Evolutionary conservation across 2,329 filamentous ascomycete genomes (phyloP).

Genomic region (Penicillium sp.): DNA sequence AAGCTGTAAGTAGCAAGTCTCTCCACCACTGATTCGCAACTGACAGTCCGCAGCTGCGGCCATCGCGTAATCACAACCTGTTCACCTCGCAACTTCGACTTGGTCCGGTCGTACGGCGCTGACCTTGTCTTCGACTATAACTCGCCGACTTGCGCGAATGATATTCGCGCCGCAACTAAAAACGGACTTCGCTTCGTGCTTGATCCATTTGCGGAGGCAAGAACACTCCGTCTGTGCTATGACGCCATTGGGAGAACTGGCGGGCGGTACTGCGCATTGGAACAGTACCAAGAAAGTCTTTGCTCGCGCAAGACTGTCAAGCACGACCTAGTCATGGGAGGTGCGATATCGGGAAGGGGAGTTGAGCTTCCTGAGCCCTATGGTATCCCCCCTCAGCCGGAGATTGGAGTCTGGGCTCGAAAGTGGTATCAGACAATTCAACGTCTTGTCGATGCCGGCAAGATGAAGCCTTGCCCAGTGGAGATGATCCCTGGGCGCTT

Average conservation of each 20-base stretch:
- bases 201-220: slow-evolving; percentile 23
- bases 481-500: slow-evolving; percentile 13
- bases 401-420: slow-evolving; percentile 22
- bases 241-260: slow-evolving; percentile 22
- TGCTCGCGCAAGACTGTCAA: slow-evolving; percentile 20
- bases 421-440: slow-evolving; percentile 20
- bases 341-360: slow-evolving; percentile 21
- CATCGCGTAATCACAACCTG: slow-evolving; percentile 37
- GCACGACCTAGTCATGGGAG: slow-evolving; percentile 25
- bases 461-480: slow-evolving; percentile 15
- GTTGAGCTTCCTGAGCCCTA: slow-evolving; percentile 25
- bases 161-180: slow-evolving; percentile 34
- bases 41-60: slow-evolving; percentile 17
- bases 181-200: slow-evolving; percentile 30
- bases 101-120: slow-evolving; percentile 37
- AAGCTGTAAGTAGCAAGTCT: slow-evolving; percentile 16
- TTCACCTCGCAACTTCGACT: slow-evolving; percentile 33
- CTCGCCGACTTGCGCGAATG: slow-evolving; percentile 29
- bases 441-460: slow-evolving; percentile 10
- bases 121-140: slow-evolving; percentile 39
- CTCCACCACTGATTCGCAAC: background rate
- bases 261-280: slow-evolving; percentile 23
- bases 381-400: slow-evolving; percentile 15
- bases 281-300: slow-evolving; percentile 22
- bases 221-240: slow-evolving; percentile 20